Evolutionary conservation across 164 flowering plant species (phyloP).

Genomic region (Malania oleifera): DNA sequence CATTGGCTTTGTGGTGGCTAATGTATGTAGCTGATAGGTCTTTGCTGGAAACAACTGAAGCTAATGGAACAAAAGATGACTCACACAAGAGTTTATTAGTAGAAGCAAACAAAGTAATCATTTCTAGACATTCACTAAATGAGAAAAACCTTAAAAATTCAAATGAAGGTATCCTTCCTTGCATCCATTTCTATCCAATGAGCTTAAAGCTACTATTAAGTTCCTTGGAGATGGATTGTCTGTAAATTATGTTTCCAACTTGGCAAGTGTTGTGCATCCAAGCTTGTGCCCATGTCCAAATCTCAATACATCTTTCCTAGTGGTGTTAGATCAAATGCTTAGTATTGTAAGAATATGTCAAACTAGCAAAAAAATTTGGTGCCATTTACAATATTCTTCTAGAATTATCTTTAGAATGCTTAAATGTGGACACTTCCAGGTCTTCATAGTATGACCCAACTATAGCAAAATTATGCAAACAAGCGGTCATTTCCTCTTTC

Average conservation of each 20-base stretch:
- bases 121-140: slow-evolving; percentile 6
- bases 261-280: slow-evolving; percentile 76
- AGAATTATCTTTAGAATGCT: slow-evolving; percentile 56
- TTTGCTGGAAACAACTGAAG: slow-evolving; percentile 27
- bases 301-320: slow-evolving; percentile 53
- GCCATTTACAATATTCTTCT: slow-evolving; percentile 47
- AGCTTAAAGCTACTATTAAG: slow-evolving; percentile 72
- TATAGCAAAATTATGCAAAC: slow-evolving; percentile 59
- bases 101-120: slow-evolving; percentile 16
- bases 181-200: slow-evolving; percentile 72
- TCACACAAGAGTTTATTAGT: slow-evolving; percentile 7
- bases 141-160: slow-evolving; percentile 49
- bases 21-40: slow-evolving; percentile 61
- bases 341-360: slow-evolving; percentile 50
- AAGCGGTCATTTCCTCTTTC: slow-evolving; percentile 69
- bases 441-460: slow-evolving; percentile 69
- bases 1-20: slow-evolving; percentile 80
- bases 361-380: slow-evolving; percentile 27
- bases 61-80: slow-evolving; percentile 13
- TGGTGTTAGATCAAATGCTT: slow-evolving; percentile 70
- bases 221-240: slow-evolving; percentile 42
- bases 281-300: slow-evolving; percentile 84
- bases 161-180: slow-evolving; percentile 89
- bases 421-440: slow-evolving; percentile 39
- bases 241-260: slow-evolving; percentile 37